phyloP scores from a whole-genome alignment of 2,329 filamentous ascomycete species.

The Ascochyta koolunga region DNA sequence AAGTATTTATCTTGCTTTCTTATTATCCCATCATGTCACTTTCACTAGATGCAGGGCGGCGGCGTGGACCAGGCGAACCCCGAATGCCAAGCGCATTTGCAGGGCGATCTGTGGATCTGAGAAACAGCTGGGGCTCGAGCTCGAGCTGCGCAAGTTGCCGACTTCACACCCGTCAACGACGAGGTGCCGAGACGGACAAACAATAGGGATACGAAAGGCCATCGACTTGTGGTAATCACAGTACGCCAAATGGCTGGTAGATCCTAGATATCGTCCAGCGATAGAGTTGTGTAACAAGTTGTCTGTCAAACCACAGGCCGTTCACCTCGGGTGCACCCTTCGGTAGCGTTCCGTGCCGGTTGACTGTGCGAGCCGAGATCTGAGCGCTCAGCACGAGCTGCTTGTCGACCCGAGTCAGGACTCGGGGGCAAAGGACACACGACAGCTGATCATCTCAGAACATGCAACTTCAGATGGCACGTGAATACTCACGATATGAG shows the following conservation, averaged over 20 bases:
- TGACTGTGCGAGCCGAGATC: slow-evolving; percentile 29
- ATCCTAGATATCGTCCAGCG: slow-evolving; percentile 1
- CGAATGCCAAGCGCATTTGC: slow-evolving; percentile 11
- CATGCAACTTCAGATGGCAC: not conserved
- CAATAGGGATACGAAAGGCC: too few species aligned
- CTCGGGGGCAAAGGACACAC: not conserved
- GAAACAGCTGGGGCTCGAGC: slow-evolving; percentile 9
- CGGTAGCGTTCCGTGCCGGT: slow-evolving; percentile 35
- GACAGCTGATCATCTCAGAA: slow-evolving; percentile 9
- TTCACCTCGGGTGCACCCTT: slow-evolving; percentile 25
- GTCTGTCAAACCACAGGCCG: slow-evolving; percentile 12
- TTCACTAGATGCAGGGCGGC: slow-evolving; percentile 6
- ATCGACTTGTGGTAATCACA: not conserved
- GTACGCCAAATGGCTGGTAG: not conserved
- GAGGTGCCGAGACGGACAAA: not conserved
- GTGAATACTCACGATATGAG: slow-evolving; percentile 4
- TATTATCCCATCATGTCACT: not conserved
- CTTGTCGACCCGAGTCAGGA: slow-evolving; percentile 21
- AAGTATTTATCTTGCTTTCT: not conserved
- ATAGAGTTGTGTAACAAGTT: slow-evolving; percentile 14
- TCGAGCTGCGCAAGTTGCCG: slow-evolving; percentile 7
- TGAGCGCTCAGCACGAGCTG: slow-evolving; percentile 30
- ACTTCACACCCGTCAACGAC: slow-evolving; percentile 9
- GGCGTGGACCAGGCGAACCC: slow-evolving; percentile 6
- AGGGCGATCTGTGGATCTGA: slow-evolving; percentile 21